phyloP scores from a whole-genome alignment of 2,329 filamentous ascomycete genomes.

The Elsinoe batatas region DNA sequence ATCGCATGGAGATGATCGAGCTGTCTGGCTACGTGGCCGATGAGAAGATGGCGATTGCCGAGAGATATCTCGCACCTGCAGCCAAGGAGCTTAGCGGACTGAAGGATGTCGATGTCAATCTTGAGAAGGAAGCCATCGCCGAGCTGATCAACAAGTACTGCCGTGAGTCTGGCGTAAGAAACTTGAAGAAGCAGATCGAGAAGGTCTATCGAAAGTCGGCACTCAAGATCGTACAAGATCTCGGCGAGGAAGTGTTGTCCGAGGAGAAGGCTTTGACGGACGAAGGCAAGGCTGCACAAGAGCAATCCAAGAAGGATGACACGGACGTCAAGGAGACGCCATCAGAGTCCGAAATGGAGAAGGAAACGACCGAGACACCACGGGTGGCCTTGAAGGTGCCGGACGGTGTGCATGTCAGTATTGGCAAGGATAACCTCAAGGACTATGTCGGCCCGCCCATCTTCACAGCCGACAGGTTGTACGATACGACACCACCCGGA shows the following conservation, averaged over 20 bases:
- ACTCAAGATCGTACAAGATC: constrained; percentile 89
- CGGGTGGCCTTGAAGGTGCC: constrained; percentile 74
- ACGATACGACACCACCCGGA: constrained; percentile 85
- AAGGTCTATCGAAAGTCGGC: constrained; percentile 98
- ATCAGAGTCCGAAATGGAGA: constrained; percentile 37
- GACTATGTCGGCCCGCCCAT: constrained; percentile 95
- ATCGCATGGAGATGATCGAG: constrained; percentile 96
- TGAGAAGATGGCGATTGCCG: constrained; percentile 97
- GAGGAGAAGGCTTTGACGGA: constrained; percentile 76
- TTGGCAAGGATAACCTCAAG: constrained; percentile 81
- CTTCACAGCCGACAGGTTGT: constrained; percentile 90
- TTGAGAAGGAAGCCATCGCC: constrained; percentile 79
- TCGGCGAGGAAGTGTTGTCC: constrained; percentile 72
- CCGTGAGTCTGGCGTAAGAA: constrained; percentile 91
- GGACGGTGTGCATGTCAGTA: constrained; percentile 73
- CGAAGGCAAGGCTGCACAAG: constrained; percentile 69
- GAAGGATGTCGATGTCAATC: constrained; percentile 79
- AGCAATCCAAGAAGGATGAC: constrained; percentile 59
- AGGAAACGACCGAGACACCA: constrained; percentile 55
- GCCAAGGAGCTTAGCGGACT: constrained; percentile 91
- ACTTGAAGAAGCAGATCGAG: constrained; percentile 98
- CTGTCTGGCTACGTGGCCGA: constrained; percentile 94
- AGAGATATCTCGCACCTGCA: constrained; percentile 81
- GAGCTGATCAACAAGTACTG: constrained; percentile 99
- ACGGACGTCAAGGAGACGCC: constrained; percentile 54